Conservation (phyloP, 176 grass and related monocot genomes). For the Triticum aestivum region DNA sequence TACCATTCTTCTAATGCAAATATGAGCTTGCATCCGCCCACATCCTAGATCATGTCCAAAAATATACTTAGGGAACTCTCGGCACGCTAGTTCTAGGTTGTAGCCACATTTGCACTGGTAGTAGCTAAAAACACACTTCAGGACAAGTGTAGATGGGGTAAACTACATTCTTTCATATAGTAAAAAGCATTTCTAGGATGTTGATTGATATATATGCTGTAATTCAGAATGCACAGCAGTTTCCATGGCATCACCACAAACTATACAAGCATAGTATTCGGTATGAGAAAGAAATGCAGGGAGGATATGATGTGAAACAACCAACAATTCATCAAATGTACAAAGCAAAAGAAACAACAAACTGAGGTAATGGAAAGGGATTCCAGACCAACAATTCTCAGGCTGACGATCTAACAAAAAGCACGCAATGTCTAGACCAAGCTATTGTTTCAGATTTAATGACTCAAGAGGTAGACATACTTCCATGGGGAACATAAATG, state of each 20-base stretch:
- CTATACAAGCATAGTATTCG: not conserved
- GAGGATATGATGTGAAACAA: not conserved
- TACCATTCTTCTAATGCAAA: not conserved
- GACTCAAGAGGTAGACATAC: not conserved
- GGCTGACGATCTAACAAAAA: not conserved
- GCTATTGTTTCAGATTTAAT: not conserved
- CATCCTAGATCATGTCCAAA: not conserved
- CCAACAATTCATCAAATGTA: conserved; percentile 1
- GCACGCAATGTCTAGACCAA: not conserved
- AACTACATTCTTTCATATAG: not conserved
- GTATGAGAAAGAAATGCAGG: not conserved
- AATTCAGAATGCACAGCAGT: not conserved
- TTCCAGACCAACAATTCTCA: conserved; percentile 18
- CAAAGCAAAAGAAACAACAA: conserved; percentile 26
- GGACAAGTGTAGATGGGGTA: not conserved
- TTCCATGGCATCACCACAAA: not conserved
- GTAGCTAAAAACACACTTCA: not conserved
- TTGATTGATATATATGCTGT: not conserved
- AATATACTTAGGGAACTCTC: not conserved
- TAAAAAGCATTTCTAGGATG: not conserved
- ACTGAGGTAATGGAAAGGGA: conserved; percentile 17
- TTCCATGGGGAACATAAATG: not conserved
- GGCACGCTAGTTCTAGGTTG: not conserved
- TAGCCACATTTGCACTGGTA: not conserved
- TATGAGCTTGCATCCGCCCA: not conserved